Evolutionary conservation across 1,139 yeast species (phyloP).

Genomic region (Dujonia santamariae): DNA sequence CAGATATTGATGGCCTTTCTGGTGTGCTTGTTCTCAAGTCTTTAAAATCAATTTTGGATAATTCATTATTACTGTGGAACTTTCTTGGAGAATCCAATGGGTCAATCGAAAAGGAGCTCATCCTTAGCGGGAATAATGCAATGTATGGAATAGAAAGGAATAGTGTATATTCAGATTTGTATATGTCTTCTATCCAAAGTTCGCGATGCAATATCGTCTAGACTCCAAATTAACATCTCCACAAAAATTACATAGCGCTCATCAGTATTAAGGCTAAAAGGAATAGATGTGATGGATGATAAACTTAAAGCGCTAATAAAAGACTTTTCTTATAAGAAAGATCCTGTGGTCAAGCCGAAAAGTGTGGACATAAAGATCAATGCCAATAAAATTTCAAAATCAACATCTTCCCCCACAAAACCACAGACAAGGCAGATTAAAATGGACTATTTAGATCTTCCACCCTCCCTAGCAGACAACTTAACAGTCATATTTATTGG

Average conservation of each 20-base stretch:
- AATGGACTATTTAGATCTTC: slow-evolving; percentile 23
- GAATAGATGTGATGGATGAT: slow-evolving; percentile 5
- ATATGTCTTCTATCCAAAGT: too few relatives aligned
- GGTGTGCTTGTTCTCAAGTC: background rate
- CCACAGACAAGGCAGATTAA: background rate
- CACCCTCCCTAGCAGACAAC: slow-evolving; percentile 30
- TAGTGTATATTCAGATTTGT: too few relatives aligned
- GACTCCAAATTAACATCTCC: too few relatives aligned
- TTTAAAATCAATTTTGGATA: background rate
- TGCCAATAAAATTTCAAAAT: slow-evolving; percentile 4
- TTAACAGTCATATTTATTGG: slow-evolving; percentile 60
- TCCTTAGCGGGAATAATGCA: too few relatives aligned
- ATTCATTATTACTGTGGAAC: too few relatives aligned
- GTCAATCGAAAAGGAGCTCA: too few relatives aligned
- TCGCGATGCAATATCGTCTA: too few relatives aligned
- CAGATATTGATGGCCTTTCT: slow-evolving; percentile 11
- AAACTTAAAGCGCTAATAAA: slow-evolving; percentile 14
- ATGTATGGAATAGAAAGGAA: too few relatives aligned
- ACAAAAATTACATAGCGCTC: too few relatives aligned
- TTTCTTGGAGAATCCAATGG: too few relatives aligned
- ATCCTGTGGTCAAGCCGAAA: background rate
- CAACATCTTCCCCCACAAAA: background rate
- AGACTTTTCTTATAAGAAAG: slow-evolving; percentile 14
- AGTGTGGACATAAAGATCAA: slow-evolving; percentile 1
- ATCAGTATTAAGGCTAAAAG: background rate